A percentile compares a stretch with the other conserved stretches of the same genome.
phyloP scores from a whole-genome alignment of 2,329 filamentous ascomycete species.

The Pseudodiploospora longispora region DNA sequence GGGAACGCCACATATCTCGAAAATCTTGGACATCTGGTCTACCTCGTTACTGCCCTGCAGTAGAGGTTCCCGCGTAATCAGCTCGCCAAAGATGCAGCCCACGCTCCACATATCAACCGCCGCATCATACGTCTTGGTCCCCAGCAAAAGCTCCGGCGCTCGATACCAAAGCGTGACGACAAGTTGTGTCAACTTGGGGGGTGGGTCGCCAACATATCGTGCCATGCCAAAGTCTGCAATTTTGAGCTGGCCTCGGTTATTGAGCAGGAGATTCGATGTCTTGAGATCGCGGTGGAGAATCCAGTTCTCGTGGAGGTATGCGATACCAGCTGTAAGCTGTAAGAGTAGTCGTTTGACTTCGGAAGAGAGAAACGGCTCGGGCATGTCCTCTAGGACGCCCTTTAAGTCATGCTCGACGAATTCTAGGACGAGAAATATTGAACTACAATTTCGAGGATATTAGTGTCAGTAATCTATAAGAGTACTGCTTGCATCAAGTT shows the following conservation, averaged over 20 bases:
- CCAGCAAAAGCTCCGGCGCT: slow-evolving; percentile 80
- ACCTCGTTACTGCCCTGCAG: slow-evolving; percentile 89
- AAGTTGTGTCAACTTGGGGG: slow-evolving; percentile 73
- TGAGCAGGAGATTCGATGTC: slow-evolving; percentile 87
- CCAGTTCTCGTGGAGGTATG: slow-evolving; percentile 81
- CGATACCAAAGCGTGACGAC: slow-evolving; percentile 98
- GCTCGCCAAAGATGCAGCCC: slow-evolving; percentile 90
- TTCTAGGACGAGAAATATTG: slow-evolving; percentile 87
- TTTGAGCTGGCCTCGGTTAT: slow-evolving; percentile 90
- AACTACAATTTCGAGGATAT: slow-evolving; percentile 32
- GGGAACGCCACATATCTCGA: slow-evolving; percentile 81
- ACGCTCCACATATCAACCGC: slow-evolving; percentile 93
- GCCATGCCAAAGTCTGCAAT: slow-evolving; percentile 99
- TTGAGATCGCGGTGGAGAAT: slow-evolving; percentile 93
- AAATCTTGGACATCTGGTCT: slow-evolving; percentile 79
- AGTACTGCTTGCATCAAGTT: neutral
- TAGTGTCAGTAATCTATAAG: neutral
- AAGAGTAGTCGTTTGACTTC: slow-evolving; percentile 86
- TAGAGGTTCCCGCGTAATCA: slow-evolving; percentile 73
- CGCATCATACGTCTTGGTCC: slow-evolving; percentile 63
- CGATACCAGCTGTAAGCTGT: slow-evolving; percentile 72
- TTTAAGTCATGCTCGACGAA: slow-evolving; percentile 97
- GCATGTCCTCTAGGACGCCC: slow-evolving; percentile 86
- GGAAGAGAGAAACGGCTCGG: slow-evolving; percentile 83
- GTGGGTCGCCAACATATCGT: slow-evolving; percentile 73